phyloP scores from a whole-genome alignment of 768 basidiomycete species.

The Trametopsis cervina region DNA sequence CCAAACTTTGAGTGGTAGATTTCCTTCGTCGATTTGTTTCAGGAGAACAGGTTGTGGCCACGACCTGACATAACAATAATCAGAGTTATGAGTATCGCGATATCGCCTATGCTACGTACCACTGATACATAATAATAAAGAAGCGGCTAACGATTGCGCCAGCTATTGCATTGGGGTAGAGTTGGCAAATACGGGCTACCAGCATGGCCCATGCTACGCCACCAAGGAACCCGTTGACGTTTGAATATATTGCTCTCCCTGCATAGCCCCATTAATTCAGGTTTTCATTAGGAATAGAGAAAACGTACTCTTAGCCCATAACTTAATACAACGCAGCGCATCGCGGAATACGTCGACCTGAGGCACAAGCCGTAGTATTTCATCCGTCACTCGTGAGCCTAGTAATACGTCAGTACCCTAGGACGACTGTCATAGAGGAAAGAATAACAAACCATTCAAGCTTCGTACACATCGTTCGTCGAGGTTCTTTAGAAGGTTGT shows the following conservation, averaged over 20 bases:
- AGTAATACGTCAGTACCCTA: slow-evolving; percentile 2
- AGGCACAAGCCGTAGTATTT: slow-evolving; percentile 91
- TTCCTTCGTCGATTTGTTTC: slow-evolving; percentile 95
- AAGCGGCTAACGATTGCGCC: slow-evolving; percentile 96
- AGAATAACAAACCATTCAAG: slow-evolving; percentile 63
- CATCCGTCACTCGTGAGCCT: slow-evolving; percentile 95
- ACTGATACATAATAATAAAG: slow-evolving; percentile 97
- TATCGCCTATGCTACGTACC: no score
- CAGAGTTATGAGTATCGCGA: no score
- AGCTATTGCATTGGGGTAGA: slow-evolving; percentile 92
- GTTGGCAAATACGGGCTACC: slow-evolving; percentile 97
- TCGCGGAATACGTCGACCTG: slow-evolving; percentile 93
- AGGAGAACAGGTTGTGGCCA: slow-evolving; percentile 99
- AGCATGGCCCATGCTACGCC: slow-evolving; percentile 99
- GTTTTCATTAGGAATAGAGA: background rate
- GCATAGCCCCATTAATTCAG: no score
- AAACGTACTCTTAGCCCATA: slow-evolving; percentile 90
- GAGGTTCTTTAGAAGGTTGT: slow-evolving; percentile 84
- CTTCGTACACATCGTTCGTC: slow-evolving; percentile 95
- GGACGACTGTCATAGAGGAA: background rate
- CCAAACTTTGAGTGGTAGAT: slow-evolving; percentile 91
- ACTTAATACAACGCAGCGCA: slow-evolving; percentile 89
- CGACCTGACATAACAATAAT: slow-evolving; percentile 63
- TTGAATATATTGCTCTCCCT: slow-evolving; percentile 97
- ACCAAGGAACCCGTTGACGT: slow-evolving; percentile 95